Evolutionary conservation across 768 basidiomycete genomes (phyloP).

Genomic region (Russula emetica): DNA sequence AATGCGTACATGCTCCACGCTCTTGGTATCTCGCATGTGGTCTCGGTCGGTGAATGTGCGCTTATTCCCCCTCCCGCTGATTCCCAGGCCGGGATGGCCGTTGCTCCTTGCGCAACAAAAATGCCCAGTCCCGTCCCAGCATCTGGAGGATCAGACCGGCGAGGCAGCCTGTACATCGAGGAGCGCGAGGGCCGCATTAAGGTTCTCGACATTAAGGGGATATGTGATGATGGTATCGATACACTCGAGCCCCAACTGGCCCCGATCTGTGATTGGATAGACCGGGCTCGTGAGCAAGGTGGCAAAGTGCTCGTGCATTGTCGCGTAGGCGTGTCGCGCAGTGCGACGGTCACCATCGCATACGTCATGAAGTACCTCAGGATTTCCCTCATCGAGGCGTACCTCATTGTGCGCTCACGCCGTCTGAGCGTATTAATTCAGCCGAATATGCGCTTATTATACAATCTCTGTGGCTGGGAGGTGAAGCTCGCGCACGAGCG

Average conservation of each 20-base stretch:
- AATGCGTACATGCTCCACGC: slow-evolving; percentile 97
- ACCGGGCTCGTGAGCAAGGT: slow-evolving; percentile 72
- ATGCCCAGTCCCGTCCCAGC: slow-evolving; percentile 32
- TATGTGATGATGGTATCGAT: slow-evolving; percentile 96
- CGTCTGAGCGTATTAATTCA: slow-evolving; percentile 88
- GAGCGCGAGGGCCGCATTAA: slow-evolving; percentile 86
- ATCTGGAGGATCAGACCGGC: slow-evolving; percentile 47
- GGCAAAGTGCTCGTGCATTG: slow-evolving; percentile 95
- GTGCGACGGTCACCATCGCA: slow-evolving; percentile 94
- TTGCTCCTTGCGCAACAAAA: background rate
- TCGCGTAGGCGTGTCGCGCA: slow-evolving; percentile 96
- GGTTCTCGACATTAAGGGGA: slow-evolving; percentile 85
- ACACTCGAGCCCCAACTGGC: slow-evolving; percentile 85
- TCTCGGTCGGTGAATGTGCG: slow-evolving; percentile 94
- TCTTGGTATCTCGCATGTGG: slow-evolving; percentile 93
- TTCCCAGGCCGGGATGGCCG: background rate
- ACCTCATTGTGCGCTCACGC: slow-evolving; percentile 86
- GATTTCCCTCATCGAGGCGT: slow-evolving; percentile 86
- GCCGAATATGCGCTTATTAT: slow-evolving; percentile 93
- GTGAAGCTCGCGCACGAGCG: slow-evolving; percentile 80
- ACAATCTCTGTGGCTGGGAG: slow-evolving; percentile 94
- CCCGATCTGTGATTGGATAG: slow-evolving; percentile 91
- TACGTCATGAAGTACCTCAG: slow-evolving; percentile 93
- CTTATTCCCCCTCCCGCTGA: slow-evolving; percentile 65
- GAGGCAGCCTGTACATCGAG: slow-evolving; percentile 81